Evolutionary conservation across 768 basidiomycete species (phyloP), one percentile per base, ranked within the genome.

Genomic region (Pleurotus giganteus): DNA sequence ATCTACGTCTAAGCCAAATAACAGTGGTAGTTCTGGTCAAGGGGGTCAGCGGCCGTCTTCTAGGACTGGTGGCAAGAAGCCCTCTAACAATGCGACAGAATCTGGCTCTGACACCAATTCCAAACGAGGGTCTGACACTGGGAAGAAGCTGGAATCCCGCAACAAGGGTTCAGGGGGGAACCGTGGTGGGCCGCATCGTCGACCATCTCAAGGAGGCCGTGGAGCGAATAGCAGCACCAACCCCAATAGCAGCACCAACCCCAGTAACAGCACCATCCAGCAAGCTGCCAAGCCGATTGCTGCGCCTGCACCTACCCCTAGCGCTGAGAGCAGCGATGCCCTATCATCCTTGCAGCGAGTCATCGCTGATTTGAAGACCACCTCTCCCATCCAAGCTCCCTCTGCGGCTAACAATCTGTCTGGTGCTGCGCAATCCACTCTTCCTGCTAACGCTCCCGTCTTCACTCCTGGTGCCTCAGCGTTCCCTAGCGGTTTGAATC

Each of bases 281-380:
- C 77, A 77, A 57, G 58, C 61, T 55, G 60, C 67, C 56, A 69
- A 69, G 55, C 71, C 78, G 36, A 60, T 62, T 57, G 68, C 65
- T 47, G 66, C 79, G 34, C 80, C 84, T 32, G 77, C 76, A 34
- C 79, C 82, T 57, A 67, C 68, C 42, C 74, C 81, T 58, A 74
- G 70, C 58, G 77, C 76, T 31, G 88, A 91, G 60, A 81, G 83
- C 19, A 91, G 88, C 65, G 88, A 88, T 67, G 91, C 89, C 15
- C 76, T 94, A 56, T 89, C 88, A 57, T 92, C 91, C 26, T 82
- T 98, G 51, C 94, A 98, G 66, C 85, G 91, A 55, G 88, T 97
- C 69, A 98, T 98, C 61, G 90, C 90, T 54, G 94, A 98, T 69
- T 78, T 97, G 59, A 96, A 94, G 79, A 87, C 88, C 15, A 81